phyloP scores from a whole-genome alignment of 257 asterid species.

The Petunia secreta region DNA sequence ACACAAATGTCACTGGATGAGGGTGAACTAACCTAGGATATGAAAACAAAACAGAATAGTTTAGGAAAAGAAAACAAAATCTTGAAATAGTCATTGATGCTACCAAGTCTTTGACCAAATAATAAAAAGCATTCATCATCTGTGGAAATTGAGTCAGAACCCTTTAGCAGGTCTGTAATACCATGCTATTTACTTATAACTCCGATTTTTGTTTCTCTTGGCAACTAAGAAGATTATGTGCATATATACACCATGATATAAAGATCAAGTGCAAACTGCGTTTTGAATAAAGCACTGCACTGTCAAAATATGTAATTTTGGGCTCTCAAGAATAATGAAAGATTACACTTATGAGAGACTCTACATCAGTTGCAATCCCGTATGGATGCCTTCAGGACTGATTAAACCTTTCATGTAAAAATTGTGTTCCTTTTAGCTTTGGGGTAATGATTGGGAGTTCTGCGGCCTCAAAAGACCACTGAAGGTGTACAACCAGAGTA shows the following conservation, averaged over 20 bases:
- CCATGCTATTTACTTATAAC: not conserved
- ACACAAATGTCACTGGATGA: not conserved
- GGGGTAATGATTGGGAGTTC: slow-evolving; percentile 46
- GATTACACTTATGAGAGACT: slow-evolving; percentile 55
- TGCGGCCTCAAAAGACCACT: slow-evolving; percentile 79
- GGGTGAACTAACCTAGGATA: not conserved
- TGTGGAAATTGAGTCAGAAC: not conserved
- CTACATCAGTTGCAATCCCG: slow-evolving; percentile 87
- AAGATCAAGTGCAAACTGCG: slow-evolving; percentile 71
- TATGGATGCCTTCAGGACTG: slow-evolving; percentile 95
- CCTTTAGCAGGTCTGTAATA: not conserved
- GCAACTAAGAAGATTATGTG: slow-evolving; percentile 79
- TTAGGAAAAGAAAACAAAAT: not conserved
- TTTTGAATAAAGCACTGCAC: slow-evolving; percentile 81
- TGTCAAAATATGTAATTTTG: slow-evolving; percentile 85
- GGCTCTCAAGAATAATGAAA: slow-evolving; percentile 73
- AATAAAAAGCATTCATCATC: not conserved
- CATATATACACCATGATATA: slow-evolving; percentile 79
- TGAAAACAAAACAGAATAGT: not conserved
- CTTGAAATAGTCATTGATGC: not conserved
- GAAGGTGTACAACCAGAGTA: slow-evolving; percentile 81
- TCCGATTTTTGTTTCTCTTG: slow-evolving; percentile 1
- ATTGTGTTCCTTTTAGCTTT: slow-evolving; percentile 79
- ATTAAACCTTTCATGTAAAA: slow-evolving; percentile 82
- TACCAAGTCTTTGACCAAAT: not conserved